These are phyloP conservation scores for Cercospora sesami DNA, from an alignment of 2,329 filamentous ascomycete species.

Conservation along the genomic window DNA sequence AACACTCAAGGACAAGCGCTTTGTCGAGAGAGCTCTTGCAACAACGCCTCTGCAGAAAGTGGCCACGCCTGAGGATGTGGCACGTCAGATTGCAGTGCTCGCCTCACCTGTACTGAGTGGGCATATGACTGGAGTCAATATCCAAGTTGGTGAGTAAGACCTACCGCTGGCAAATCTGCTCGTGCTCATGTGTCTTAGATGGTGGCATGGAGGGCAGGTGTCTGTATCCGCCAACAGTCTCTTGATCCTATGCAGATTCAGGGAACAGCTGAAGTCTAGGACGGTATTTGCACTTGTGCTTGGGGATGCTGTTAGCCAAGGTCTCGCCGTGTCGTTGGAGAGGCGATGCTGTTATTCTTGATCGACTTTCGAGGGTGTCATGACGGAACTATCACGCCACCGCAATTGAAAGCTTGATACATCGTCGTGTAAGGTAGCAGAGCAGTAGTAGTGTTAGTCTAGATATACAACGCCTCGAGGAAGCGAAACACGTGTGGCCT, in stretches of 20 bases:
- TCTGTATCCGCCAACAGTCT: slow-evolving; percentile 23
- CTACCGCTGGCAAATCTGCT: background rate
- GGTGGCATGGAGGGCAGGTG: slow-evolving; percentile 37
- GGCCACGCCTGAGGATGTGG: slow-evolving; percentile 32
- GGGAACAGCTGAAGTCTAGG: background rate
- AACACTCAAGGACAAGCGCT: slow-evolving; percentile 27
- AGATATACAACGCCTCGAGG: background rate
- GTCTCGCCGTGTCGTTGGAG: background rate
- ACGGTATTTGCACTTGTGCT: background rate
- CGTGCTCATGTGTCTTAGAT: slow-evolving; percentile 27
- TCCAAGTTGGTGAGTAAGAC: slow-evolving; percentile 22
- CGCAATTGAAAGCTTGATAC: too few relatives aligned
- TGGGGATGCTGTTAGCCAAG: background rate
- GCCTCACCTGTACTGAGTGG: slow-evolving; percentile 33
- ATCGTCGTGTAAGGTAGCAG: too few relatives aligned
- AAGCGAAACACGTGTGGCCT: background rate
- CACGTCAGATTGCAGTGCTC: slow-evolving; percentile 34
- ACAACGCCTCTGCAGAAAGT: slow-evolving; percentile 39
- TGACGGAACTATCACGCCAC: background rate
- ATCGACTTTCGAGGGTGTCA: background rate
- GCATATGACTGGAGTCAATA: slow-evolving; percentile 35
- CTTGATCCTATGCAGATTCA: background rate
- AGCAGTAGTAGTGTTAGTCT: background rate
- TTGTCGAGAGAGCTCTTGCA: slow-evolving; percentile 35
- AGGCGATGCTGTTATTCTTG: background rate